These are phyloP conservation scores for Omphalotus guepiniiformis DNA, from an alignment of 768 basidiomycete genomes.

Conservation along the genomic window DNA sequence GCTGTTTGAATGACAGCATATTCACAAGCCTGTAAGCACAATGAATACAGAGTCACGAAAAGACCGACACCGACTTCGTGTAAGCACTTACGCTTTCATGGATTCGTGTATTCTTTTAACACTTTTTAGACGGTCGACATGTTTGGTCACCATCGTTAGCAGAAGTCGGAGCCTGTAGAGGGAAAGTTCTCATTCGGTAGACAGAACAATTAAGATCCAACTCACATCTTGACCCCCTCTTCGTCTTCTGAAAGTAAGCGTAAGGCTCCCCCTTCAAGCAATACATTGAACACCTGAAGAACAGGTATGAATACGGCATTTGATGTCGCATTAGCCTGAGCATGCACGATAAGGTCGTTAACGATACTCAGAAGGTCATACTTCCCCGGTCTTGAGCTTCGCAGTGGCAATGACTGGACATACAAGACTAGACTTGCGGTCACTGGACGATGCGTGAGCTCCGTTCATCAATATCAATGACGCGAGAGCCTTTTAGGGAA, in stretches of 20 bases:
- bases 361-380: constrained; percentile 53
- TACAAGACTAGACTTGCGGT: constrained; percentile 58
- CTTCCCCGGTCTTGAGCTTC: constrained; percentile 18
- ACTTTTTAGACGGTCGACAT: constrained; percentile 71
- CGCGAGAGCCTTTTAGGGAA: constrained; percentile 12
- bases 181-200: constrained; percentile 7
- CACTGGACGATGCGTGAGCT: constrained; percentile 62
- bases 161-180: constrained; percentile 47
- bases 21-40: constrained; percentile 63
- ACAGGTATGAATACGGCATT: constrained; percentile 83
- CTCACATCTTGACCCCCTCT: constrained; percentile 51
- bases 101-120: constrained; percentile 75
- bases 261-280: constrained; percentile 69
- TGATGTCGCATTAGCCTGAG: constrained; percentile 46
- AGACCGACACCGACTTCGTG: no score
- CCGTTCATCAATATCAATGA: constrained; percentile 13
- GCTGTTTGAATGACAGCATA: constrained; percentile 47
- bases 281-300: constrained; percentile 66
- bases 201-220: constrained; percentile 11
- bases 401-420: constrained; percentile 46
- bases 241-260: constrained; percentile 40
- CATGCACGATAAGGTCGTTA: constrained; percentile 53
- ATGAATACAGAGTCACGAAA: no score
- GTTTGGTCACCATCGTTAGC: constrained; percentile 53
- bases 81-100: constrained; percentile 73